A percentile compares a stretch with the other conserved stretches of the same genome.
These are phyloP conservation scores for Fraxinus cuspidata DNA, from an alignment of 257 asterid species.

Conservation along the genomic window DNA sequence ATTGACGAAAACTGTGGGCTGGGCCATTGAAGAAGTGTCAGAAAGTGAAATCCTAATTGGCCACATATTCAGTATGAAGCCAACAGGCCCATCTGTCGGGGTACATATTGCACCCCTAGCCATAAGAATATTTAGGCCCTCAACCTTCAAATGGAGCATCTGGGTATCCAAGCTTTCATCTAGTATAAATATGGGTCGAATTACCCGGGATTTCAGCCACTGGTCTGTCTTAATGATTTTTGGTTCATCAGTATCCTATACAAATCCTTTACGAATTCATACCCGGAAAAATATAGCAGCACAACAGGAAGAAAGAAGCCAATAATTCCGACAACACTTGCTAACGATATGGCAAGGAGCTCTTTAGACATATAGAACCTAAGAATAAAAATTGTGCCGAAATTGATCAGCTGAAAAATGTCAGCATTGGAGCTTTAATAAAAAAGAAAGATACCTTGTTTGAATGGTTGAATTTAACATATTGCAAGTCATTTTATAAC, in stretches of 20 bases:
- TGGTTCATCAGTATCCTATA: slow-evolving; percentile 27
- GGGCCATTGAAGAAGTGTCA: background rate
- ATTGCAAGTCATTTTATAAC: slow-evolving; percentile 23
- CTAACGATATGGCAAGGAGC: slow-evolving; percentile 26
- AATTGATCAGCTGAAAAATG: slow-evolving; percentile 5
- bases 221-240: slow-evolving; percentile 15
- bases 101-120: background rate
- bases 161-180: background rate
- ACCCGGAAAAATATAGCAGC: slow-evolving; percentile 35
- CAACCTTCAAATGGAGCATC: background rate
- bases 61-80: background rate
- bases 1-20: background rate
- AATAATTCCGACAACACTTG: slow-evolving; percentile 27
- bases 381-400: background rate
- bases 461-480: slow-evolving; percentile 21
- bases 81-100: background rate
- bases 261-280: slow-evolving; percentile 27
- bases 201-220: no score
- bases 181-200: no score
- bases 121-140: background rate
- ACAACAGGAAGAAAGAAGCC: slow-evolving; percentile 35
- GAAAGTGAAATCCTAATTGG: background rate
- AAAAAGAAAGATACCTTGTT: slow-evolving; percentile 25
- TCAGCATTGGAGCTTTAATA: background rate
- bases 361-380: slow-evolving; percentile 31